phyloP scores from a whole-genome alignment of 2,329 filamentous ascomycete species.

The Xylariaceae sp. region DNA sequence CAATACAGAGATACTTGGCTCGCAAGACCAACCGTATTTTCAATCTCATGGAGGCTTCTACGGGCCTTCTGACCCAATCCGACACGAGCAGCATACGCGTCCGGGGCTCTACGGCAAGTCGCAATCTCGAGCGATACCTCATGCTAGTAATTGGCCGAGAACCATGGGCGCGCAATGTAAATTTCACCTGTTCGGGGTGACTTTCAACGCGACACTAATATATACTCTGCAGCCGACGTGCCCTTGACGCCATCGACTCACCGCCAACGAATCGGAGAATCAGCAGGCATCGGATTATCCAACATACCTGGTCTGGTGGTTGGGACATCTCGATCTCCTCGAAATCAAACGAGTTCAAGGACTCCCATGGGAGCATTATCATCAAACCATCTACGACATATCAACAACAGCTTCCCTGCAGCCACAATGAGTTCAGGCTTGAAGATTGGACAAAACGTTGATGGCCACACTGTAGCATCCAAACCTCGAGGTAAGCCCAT shows the following conservation, averaged over 20 bases:
- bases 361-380: conserved; percentile 10
- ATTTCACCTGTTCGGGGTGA: background rate
- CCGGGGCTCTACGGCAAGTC: conserved; percentile 4
- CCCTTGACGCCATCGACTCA: conserved; percentile 34
- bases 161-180: conserved; percentile 12
- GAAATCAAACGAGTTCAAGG: conserved; percentile 17
- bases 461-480: conserved; percentile 8
- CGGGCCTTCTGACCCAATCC: conserved; percentile 3
- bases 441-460: conserved; percentile 24
- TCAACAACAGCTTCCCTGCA: conserved; percentile 16
- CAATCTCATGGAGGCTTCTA: conserved; percentile 8
- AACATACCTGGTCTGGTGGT: conserved; percentile 30
- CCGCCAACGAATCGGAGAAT: conserved; percentile 28
- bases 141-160: conserved; percentile 12
- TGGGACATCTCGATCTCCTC: conserved; percentile 25
- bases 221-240: conserved; percentile 21
- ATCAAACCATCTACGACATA: conserved; percentile 16
- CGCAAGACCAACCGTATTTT: conserved; percentile 11
- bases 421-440: conserved; percentile 29
- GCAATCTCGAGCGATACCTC: conserved; percentile 7
- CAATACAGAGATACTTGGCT: background rate
- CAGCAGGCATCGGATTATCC: conserved; percentile 24
- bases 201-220: conserved; percentile 1
- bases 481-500: conserved; percentile 23
- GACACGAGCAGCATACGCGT: conserved; percentile 6